These are phyloP conservation scores for Coemansia erecta DNA, from an alignment of 192 early-diverging fungal genomes.

Conservation along the genomic window DNA sequence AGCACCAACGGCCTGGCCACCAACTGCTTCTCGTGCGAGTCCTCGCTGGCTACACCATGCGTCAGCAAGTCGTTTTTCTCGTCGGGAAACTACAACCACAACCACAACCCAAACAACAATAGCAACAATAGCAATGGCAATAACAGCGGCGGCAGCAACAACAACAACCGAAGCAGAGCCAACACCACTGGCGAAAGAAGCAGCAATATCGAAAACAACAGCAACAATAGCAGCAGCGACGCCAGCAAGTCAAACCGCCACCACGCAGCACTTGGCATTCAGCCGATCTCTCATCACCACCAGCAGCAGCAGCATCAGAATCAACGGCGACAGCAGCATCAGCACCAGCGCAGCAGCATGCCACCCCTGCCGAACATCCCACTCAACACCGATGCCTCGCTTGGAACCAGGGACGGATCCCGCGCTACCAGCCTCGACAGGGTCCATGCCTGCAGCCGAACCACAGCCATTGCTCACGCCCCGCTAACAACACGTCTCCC, in stretches of 20 bases:
- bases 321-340: not conserved
- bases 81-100: not conserved
- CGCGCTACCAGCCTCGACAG: conserved; percentile 22
- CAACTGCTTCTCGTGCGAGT: conserved; percentile 46
- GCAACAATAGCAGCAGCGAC: not conserved
- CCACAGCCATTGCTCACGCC: not conserved
- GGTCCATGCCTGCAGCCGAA: not conserved
- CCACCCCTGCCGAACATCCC: conserved; percentile 17
- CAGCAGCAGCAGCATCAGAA: not conserved
- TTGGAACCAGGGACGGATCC: conserved; percentile 3
- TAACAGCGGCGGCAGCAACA: not conserved
- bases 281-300: not conserved
- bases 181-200: not conserved
- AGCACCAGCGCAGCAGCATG: conserved; percentile 24
- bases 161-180: not conserved
- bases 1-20: conserved; percentile 4
- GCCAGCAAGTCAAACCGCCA: not conserved
- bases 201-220: not conserved
- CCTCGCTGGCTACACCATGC: conserved; percentile 30
- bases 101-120: not conserved
- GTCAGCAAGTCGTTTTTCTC: conserved; percentile 21
- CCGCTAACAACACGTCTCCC: too few relatives aligned
- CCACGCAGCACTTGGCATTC: not conserved
- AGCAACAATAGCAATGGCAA: not conserved
- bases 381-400: not conserved